phyloP scores from a whole-genome alignment of 129 eudicot species.

The Flaveria ramosissima region DNA sequence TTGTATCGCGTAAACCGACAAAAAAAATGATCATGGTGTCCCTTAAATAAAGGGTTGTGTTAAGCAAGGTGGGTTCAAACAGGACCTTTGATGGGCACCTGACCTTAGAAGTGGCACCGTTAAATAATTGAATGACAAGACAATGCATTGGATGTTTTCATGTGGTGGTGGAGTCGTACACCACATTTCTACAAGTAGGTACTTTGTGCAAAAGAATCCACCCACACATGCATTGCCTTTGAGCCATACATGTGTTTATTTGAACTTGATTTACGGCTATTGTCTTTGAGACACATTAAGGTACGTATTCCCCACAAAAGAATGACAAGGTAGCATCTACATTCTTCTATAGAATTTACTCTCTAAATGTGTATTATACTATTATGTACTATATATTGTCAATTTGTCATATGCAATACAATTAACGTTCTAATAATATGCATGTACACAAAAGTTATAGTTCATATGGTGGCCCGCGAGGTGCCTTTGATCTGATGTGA shows the following conservation, averaged over 20 bases:
- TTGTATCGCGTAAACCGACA: background rate
- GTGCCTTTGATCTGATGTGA: no score
- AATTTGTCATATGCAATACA: background rate
- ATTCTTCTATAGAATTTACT: background rate
- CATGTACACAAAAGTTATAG: background rate
- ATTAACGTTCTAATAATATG: background rate
- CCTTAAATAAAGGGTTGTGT: conserved; percentile 8
- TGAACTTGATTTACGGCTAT: background rate
- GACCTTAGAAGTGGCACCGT: conserved; percentile 8
- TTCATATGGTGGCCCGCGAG: no score
- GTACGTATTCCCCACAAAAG: background rate
- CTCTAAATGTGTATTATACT: no score
- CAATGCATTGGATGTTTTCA: background rate
- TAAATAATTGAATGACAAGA: conserved; percentile 22
- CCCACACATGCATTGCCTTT: conserved; percentile 3
- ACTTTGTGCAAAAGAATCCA: background rate
- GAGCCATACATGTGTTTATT: background rate
- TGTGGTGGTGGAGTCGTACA: conserved; percentile 14
- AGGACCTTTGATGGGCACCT: conserved; percentile 3
- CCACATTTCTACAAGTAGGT: background rate
- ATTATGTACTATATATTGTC: no score
- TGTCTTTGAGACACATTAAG: background rate
- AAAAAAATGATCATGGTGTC: background rate
- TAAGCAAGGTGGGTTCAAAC: background rate
- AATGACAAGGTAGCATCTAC: background rate